Base-by-base conservation (phyloP, 257 asterid genomes). In the Solanum virginianum region DNA sequence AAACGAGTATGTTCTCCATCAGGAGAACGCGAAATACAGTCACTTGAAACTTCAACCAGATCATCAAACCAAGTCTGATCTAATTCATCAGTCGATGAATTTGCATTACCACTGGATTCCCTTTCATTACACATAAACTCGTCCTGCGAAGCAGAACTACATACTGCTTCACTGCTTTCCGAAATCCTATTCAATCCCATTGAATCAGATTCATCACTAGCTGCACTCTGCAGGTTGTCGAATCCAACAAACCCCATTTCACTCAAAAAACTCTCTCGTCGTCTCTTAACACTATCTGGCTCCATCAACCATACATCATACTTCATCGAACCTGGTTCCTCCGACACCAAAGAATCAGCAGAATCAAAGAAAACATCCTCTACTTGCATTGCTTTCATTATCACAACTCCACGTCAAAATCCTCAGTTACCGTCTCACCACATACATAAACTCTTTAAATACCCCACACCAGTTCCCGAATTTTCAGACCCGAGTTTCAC, bases 331-430 rank as follows among this genome's bases (percentile, higher is more conserved):
- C 47, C 62, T 13, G 85, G 39, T 53, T 90, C 95, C 32, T 90
- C 94, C 2, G 85, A 85, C 68, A 90, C 45, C 65, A 91, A 86
- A 39, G 83, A 85, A 29, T 95, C 95, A 7, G 47, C 72, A 6
- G 94, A 43, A 86, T 93, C 98, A 86, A 92, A 93, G 94, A 94
- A 94, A 62, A 86, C 84, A 86, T 93, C 99, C 29, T 90, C 93
- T 71, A 84, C 89, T 90, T 49, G 65, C 70, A 84, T 54, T 53
- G 29, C 20, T 80, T 62, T 49, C 32, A 65, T 82, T 53, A 20
- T 63, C 89, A 86, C 26, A 89, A 85, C 62, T 55, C 89, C 90
- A 88, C 91, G 92, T 88, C 51, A 89, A 89, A 89, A 81, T 18
- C 89, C 88, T 9, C 51, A 80, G 57, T 39, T 18, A 54, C 53